phyloP scores from a whole-genome alignment of 345 rosid species.

The Nephelium lappaceum region DNA sequence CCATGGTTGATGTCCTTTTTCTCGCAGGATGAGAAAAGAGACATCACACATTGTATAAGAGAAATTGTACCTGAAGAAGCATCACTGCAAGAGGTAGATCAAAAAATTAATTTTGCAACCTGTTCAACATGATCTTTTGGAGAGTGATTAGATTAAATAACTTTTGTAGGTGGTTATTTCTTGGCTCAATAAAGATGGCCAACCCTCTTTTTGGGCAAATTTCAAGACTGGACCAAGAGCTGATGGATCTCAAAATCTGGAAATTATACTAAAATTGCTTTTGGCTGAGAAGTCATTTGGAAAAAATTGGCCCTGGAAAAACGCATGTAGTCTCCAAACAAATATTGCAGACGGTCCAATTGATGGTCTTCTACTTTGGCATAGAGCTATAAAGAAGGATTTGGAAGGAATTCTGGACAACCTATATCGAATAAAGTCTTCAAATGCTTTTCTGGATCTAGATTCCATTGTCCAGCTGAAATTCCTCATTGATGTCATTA shows the following conservation, averaged over 20 bases:
- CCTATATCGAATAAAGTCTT: conserved; percentile 38
- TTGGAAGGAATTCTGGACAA: conserved; percentile 54
- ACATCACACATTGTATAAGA: conserved; percentile 41
- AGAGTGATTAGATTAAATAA: conserved; percentile 24
- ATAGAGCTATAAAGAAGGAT: conserved; percentile 54
- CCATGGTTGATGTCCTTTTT: conserved; percentile 72
- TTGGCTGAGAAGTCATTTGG: conserved; percentile 31
- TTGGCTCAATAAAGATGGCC: conserved; percentile 44
- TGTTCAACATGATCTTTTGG: conserved; percentile 8
- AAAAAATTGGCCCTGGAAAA: conserved; percentile 35
- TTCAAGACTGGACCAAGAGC: conserved; percentile 27
- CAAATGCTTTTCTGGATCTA: conserved; percentile 39
- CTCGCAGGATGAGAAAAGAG: conserved; percentile 41
- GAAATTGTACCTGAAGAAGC: conserved; percentile 49
- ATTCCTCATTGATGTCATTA: conserved; percentile 65
- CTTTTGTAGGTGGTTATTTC: conserved; percentile 58
- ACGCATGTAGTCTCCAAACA: conserved; percentile 25
- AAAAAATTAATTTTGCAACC: conserved; percentile 24
- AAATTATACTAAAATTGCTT: conserved; percentile 22
- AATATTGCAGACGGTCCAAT: conserved; percentile 29
- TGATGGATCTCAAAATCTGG: conserved; percentile 31
- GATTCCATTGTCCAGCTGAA: conserved; percentile 51
- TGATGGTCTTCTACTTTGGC: conserved; percentile 57
- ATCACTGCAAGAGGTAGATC: conserved; percentile 60
- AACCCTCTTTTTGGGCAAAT: conserved; percentile 26